Evolutionary conservation across 2,329 filamentous ascomycete genomes (phyloP).

Genomic region (Xylariomycetidae sp.): DNA sequence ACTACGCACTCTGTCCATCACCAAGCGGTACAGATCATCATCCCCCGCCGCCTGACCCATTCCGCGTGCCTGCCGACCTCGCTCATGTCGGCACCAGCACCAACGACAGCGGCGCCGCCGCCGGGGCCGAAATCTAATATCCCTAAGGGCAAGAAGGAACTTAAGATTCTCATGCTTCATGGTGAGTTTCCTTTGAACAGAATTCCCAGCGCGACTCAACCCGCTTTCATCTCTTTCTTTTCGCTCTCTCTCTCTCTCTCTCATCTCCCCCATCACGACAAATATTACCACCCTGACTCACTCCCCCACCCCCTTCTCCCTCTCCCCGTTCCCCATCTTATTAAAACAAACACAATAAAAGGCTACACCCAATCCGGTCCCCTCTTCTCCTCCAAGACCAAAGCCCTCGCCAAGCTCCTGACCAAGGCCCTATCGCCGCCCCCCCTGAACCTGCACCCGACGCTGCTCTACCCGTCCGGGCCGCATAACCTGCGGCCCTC

Average conservation of each 20-base stretch:
- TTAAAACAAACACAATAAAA: conserved; percentile 20
- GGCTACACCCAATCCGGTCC: conserved; percentile 88
- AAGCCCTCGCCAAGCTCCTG: conserved; percentile 77
- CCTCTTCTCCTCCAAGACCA: conserved; percentile 83
- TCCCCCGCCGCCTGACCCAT: not conserved
- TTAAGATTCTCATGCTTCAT: conserved; percentile 75
- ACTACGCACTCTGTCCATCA: not conserved
- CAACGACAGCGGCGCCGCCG: conserved; percentile 4
- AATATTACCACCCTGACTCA: not conserved
- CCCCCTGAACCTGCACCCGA: conserved; percentile 48
- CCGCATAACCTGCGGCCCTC: conserved; percentile 58
- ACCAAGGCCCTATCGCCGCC: conserved; percentile 62
- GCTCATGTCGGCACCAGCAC: no score
- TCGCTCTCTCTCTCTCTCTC: not conserved
- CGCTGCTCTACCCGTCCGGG: conserved; percentile 64
- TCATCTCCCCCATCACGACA: conserved; percentile 1
- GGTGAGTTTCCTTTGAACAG: conserved; percentile 38
- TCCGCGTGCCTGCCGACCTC: not conserved
- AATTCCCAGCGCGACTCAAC: not conserved
- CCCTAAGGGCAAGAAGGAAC: conserved; percentile 38
- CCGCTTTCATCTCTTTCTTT: not conserved
- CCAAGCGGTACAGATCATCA: not conserved
- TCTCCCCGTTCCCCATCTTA: conserved; percentile 1
- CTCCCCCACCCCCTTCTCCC: not conserved
- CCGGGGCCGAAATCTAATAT: conserved; percentile 26